Conservation (phyloP, 2,329 filamentous ascomycete species). For the Moelleriella libera region DNA sequence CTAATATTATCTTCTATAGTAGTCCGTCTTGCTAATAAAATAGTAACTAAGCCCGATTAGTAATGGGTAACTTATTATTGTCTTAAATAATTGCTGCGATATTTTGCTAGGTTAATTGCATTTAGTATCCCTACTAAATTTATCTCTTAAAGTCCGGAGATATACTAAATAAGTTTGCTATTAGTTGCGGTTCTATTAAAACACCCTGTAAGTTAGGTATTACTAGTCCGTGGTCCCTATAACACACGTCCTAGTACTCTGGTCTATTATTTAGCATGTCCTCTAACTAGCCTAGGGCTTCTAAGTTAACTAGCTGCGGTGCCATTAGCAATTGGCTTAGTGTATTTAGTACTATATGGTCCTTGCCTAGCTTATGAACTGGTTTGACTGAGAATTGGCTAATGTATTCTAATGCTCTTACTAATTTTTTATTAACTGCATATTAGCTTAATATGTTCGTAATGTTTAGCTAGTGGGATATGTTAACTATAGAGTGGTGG, state of each 20-base stretch:
- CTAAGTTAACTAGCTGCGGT: too few relatives aligned
- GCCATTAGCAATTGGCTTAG: too few relatives aligned
- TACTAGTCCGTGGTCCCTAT: too few relatives aligned
- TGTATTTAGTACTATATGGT: too few relatives aligned
- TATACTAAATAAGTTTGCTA: not conserved
- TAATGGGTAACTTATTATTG: not conserved
- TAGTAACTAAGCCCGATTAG: not conserved
- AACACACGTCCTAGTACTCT: too few relatives aligned
- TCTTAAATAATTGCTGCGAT: not conserved
- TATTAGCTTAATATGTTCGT: not conserved
- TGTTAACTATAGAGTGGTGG: not conserved
- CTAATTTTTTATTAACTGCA: not conserved
- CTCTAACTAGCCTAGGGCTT: too few relatives aligned
- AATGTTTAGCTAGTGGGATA: not conserved
- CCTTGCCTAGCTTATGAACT: not conserved
- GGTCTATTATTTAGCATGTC: too few relatives aligned
- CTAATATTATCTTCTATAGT: not conserved
- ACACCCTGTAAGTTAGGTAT: too few relatives aligned
- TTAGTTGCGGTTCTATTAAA: too few relatives aligned
- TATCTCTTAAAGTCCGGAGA: not conserved
- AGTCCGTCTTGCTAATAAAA: not conserved
- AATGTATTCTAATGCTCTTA: not conserved
- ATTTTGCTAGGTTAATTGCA: not conserved
- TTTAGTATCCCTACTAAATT: not conserved
- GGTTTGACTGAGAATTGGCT: not conserved